Evolutionary conservation across 306 rosid genomes (phyloP).

Genomic region (Carpinus viminea): DNA sequence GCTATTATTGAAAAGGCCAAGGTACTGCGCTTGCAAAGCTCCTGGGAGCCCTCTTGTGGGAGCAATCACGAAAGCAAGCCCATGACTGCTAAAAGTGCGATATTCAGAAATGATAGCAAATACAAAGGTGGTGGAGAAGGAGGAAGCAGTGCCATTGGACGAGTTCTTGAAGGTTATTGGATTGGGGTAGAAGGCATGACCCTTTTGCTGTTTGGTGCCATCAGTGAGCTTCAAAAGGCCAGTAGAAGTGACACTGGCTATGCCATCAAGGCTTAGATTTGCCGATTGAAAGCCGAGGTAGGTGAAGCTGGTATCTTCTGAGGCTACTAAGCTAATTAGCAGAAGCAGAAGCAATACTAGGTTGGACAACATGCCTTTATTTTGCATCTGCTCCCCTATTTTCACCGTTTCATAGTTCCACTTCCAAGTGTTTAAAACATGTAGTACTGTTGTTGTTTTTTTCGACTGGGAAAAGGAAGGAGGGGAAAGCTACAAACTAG

Average conservation of each 20-base stretch:
- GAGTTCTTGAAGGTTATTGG: conserved; percentile 52
- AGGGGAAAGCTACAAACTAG: too few species aligned
- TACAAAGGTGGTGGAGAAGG: conserved; percentile 63
- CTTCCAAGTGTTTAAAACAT: too few species aligned
- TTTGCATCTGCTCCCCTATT: too few species aligned
- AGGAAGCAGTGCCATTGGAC: conserved; percentile 26
- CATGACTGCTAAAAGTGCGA: conserved; percentile 51
- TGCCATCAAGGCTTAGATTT: conserved; percentile 47
- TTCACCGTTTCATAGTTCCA: too few species aligned
- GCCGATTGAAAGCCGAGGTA: conserved; percentile 50
- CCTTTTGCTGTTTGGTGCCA: conserved; percentile 37
- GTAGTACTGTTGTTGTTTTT: too few species aligned
- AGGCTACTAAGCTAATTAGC: neutral
- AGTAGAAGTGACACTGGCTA: conserved; percentile 36
- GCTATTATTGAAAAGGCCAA: conserved; percentile 54
- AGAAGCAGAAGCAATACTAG: too few species aligned
- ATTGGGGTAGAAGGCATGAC: conserved; percentile 54
- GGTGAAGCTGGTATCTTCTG: conserved; percentile 39
- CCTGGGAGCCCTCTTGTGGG: conserved; percentile 45
- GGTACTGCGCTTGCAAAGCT: conserved; percentile 40
- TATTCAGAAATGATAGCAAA: conserved; percentile 50
- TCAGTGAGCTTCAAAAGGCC: conserved; percentile 66
- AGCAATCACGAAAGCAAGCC: conserved; percentile 55
- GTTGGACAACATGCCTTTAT: too few species aligned
- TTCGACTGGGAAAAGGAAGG: too few species aligned